These are phyloP conservation scores for Saccharum hybrid DNA, from an alignment of 202 grass and related monocot genomes.

Conservation along the genomic window DNA sequence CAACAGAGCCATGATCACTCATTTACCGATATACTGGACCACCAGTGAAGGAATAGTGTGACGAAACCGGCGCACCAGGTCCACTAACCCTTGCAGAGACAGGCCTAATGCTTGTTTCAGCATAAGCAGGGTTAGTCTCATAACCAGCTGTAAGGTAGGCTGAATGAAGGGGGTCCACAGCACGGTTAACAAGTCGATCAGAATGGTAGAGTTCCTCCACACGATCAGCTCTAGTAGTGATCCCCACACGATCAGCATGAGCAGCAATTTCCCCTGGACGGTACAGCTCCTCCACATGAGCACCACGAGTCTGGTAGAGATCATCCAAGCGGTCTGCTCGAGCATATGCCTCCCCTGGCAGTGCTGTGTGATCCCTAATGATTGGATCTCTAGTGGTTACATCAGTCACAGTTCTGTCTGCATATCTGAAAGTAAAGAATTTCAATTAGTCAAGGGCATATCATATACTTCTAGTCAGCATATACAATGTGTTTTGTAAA, in stretches of 20 bases:
- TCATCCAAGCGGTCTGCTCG: constrained; percentile 40
- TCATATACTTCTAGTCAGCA: constrained; percentile 14
- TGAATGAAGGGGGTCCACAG: constrained; percentile 34
- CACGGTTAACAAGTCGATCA: constrained; percentile 25
- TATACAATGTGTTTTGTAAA: constrained; percentile 16
- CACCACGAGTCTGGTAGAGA: constrained; percentile 35
- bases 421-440: constrained; percentile 50
- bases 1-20: neutral
- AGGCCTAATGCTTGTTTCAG: constrained; percentile 33
- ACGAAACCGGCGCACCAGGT: constrained; percentile 38
- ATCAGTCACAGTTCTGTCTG: constrained; percentile 48
- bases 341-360: constrained; percentile 36
- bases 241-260: constrained; percentile 18
- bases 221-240: constrained; percentile 38
- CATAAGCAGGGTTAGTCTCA: constrained; percentile 48
- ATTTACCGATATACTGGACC: constrained; percentile 48
- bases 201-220: constrained; percentile 46
- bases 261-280: constrained; percentile 34
- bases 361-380: constrained; percentile 44
- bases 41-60: constrained; percentile 51
- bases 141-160: constrained; percentile 30
- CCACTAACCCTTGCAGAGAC: constrained; percentile 35
- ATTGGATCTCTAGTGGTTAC: constrained; percentile 43
- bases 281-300: constrained; percentile 45
- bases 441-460: constrained; percentile 28